A percentile compares a stretch with the other conserved stretches of the same genome.
phyloP scores from a whole-genome alignment of 352 stramenopile genomes.

The Phytophthora agathidicida region DNA sequence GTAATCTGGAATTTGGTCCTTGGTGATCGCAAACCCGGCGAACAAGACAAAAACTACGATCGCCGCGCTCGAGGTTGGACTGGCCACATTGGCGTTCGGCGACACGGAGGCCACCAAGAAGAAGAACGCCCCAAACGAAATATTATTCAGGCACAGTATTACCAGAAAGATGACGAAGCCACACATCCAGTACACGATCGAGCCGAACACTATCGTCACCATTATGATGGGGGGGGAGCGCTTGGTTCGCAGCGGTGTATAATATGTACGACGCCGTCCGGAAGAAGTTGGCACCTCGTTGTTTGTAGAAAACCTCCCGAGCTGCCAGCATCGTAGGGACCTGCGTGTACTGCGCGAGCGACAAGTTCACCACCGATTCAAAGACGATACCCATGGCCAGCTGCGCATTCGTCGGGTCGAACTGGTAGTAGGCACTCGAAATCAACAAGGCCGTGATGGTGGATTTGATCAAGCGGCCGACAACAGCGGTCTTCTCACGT shows the following conservation, averaged over 20 bases:
- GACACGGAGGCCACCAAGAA: constrained; percentile 28
- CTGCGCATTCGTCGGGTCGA: constrained; percentile 25
- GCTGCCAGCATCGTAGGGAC: constrained; percentile 56
- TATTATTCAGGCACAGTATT: constrained; percentile 57
- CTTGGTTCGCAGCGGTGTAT: not conserved
- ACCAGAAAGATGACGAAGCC: constrained; percentile 53
- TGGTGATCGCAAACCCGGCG: constrained; percentile 37
- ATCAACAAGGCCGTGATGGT: constrained; percentile 31
- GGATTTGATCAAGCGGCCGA: constrained; percentile 26
- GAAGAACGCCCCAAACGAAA: constrained; percentile 37
- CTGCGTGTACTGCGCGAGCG: constrained; percentile 55
- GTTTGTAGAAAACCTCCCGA: constrained; percentile 45
- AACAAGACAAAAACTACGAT: constrained; percentile 41
- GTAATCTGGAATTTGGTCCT: constrained; percentile 33
- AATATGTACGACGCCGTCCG: constrained; percentile 13
- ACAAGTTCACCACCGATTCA: constrained; percentile 64
- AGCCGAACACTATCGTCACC: constrained; percentile 61
- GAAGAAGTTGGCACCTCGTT: constrained; percentile 21
- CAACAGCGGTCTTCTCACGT: constrained; percentile 26
- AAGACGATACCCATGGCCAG: constrained; percentile 66
- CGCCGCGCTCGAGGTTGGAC: constrained; percentile 33
- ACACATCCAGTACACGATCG: constrained; percentile 74
- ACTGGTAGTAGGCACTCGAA: constrained; percentile 33
- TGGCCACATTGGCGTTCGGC: constrained; percentile 41
- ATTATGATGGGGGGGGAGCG: not conserved